These are phyloP conservation scores for Citrus hindsii DNA, from an alignment of 345 rosid species.

Conservation along the genomic window DNA sequence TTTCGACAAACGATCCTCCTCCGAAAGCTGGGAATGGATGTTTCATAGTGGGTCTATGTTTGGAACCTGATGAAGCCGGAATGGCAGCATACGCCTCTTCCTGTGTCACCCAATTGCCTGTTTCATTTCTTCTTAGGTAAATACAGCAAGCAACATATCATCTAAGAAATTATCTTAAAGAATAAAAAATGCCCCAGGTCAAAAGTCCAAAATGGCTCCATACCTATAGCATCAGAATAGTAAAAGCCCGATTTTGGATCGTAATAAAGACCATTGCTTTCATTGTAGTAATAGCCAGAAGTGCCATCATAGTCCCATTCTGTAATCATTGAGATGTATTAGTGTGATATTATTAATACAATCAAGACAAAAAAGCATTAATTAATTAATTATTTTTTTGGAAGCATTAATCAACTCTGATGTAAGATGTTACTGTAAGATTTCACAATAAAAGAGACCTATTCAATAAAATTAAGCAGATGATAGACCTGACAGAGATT, in stretches of 20 bases:
- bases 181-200: background rate
- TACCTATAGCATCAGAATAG: constrained; percentile 81
- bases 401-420: background rate
- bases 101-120: constrained; percentile 87
- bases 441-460: background rate
- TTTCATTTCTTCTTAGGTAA: constrained; percentile 28
- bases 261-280: constrained; percentile 52
- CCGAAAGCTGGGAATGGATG: constrained; percentile 30
- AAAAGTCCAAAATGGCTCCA: background rate
- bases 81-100: constrained; percentile 71
- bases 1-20: constrained; percentile 30
- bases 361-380: constrained; percentile 16
- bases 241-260: constrained; percentile 89
- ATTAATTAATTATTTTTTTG: no score
- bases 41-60: constrained; percentile 36
- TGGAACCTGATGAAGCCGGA: constrained; percentile 34
- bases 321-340: constrained; percentile 45
- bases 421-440: background rate
- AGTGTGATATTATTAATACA: constrained; percentile 20
- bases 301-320: constrained; percentile 70
- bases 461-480: constrained; percentile 8
- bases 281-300: constrained; percentile 69
- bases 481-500: constrained; percentile 26
- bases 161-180: background rate
- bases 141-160: constrained; percentile 7